A percentile compares a stretch with the other conserved stretches of the same genome.
These are phyloP conservation scores for Xylaria sp. DNA, from an alignment of 2,329 filamentous ascomycete genomes.

Conservation along the genomic window DNA sequence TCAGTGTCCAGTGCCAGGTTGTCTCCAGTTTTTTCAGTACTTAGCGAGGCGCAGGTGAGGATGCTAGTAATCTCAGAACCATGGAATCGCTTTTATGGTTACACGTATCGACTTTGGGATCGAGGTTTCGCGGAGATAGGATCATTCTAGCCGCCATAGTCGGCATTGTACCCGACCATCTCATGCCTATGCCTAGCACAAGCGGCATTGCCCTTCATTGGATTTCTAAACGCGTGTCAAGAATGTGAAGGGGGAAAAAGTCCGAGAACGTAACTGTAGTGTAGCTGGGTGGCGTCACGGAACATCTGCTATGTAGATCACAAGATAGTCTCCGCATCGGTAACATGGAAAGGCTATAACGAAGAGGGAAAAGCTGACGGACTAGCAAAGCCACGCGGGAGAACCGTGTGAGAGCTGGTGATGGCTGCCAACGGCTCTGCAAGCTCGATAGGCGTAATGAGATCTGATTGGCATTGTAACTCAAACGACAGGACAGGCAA, in stretches of 20 bases:
- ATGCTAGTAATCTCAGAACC: constrained; percentile 9
- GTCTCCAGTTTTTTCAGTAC: constrained; percentile 7
- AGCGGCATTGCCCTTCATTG: not conserved
- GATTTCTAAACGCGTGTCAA: not conserved
- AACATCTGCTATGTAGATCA: constrained; percentile 4
- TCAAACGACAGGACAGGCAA: constrained; percentile 30
- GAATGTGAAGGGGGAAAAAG: not conserved
- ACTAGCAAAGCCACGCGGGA: constrained; percentile 13
- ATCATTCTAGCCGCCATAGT: constrained; percentile 13
- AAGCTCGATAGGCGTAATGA: constrained; percentile 29
- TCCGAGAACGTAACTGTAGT: not conserved
- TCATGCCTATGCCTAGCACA: not conserved
- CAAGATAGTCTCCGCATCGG: constrained; percentile 13
- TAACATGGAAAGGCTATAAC: constrained; percentile 5
- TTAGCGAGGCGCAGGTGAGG: not conserved
- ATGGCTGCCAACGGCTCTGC: constrained; percentile 27
- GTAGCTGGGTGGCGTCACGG: constrained; percentile 17
- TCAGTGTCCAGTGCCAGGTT: not conserved
- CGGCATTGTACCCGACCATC: not conserved
- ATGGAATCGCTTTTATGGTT: constrained; percentile 20
- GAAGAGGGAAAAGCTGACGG: constrained; percentile 11
- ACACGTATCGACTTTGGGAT: constrained; percentile 9
- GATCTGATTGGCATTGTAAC: constrained; percentile 26
- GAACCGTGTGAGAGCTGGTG: constrained; percentile 6
- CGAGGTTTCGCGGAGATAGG: constrained; percentile 9